These are phyloP conservation scores for Fusarium scirpi DNA, from an alignment of 2,329 filamentous ascomycete genomes.

Conservation along the genomic window DNA sequence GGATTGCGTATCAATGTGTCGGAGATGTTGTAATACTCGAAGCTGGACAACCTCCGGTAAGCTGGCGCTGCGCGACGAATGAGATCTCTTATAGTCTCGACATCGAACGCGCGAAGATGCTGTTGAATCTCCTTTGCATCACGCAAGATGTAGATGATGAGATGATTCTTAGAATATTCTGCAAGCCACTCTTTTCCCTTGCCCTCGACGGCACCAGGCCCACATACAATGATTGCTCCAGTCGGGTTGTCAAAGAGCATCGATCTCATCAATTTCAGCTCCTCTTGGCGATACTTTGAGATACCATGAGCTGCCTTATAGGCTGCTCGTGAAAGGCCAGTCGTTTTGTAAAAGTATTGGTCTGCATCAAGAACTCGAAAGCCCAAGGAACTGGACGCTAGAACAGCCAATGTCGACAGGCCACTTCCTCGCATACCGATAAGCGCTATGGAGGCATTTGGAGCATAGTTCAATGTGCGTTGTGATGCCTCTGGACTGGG, in stretches of 20 bases:
- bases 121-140: constrained; percentile 4
- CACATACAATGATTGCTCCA: background rate
- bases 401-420: constrained; percentile 2
- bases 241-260: constrained; percentile 14
- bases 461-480: background rate
- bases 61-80: constrained; percentile 4
- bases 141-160: constrained; percentile 4
- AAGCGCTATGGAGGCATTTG: background rate
- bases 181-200: constrained; percentile 12
- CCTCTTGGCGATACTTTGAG: constrained; percentile 9
- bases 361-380: constrained; percentile 13
- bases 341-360: constrained; percentile 11
- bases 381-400: background rate
- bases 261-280: background rate
- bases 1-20: background rate
- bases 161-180: background rate
- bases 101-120: background rate
- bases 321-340: background rate
- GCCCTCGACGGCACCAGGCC: constrained; percentile 10
- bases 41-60: background rate
- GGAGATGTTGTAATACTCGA: constrained; percentile 16
- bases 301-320: background rate
- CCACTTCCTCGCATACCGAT: constrained; percentile 15
- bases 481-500: background rate
- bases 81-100: background rate